These are phyloP conservation scores for Fimicolochytrium jonesii DNA, from an alignment of 192 early-diverging fungal species.

Conservation along the genomic window DNA sequence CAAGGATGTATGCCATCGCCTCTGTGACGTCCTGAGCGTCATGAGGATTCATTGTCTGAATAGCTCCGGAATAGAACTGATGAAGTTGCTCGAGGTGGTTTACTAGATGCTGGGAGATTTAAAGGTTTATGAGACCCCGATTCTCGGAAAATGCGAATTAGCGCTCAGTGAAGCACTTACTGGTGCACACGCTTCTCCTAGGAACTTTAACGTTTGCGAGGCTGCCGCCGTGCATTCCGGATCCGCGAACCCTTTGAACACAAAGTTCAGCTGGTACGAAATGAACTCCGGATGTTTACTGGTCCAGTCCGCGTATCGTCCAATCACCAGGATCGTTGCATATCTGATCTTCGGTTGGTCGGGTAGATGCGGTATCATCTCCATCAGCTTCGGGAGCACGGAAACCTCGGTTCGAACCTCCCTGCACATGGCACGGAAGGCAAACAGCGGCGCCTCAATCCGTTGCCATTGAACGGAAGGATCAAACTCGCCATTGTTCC, in stretches of 20 bases:
- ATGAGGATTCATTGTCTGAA: conserved; percentile 57
- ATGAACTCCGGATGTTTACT: conserved; percentile 80
- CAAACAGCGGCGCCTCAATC: conserved; percentile 92
- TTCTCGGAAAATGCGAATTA: no score
- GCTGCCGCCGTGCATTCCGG: conserved; percentile 79
- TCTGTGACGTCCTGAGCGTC: conserved; percentile 81
- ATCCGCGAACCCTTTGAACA: conserved; percentile 86
- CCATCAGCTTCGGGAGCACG: conserved; percentile 89
- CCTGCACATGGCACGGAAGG: conserved; percentile 89
- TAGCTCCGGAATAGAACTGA: conserved; percentile 73
- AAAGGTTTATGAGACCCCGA: conserved; percentile 10
- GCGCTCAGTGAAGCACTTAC: conserved; percentile 44
- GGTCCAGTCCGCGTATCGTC: conserved; percentile 94
- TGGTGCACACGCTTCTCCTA: conserved; percentile 86
- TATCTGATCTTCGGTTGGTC: conserved; percentile 92
- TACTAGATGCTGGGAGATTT: conserved; percentile 66
- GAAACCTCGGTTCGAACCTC: conserved; percentile 69
- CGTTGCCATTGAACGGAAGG: conserved; percentile 76
- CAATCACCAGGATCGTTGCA: conserved; percentile 93
- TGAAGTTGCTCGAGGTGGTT: conserved; percentile 76
- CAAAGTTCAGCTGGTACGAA: conserved; percentile 86
- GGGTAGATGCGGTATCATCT: conserved; percentile 78
- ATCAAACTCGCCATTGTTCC: conserved; percentile 27
- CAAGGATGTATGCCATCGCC: conserved; percentile 84
- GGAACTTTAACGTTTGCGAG: conserved; percentile 78